Percentiles rank a stretch among this genome's conserved stretches.
phyloP scores from a whole-genome alignment of 2,329 filamentous ascomycete genomes.

The Mycosphaerella sp. region DNA sequence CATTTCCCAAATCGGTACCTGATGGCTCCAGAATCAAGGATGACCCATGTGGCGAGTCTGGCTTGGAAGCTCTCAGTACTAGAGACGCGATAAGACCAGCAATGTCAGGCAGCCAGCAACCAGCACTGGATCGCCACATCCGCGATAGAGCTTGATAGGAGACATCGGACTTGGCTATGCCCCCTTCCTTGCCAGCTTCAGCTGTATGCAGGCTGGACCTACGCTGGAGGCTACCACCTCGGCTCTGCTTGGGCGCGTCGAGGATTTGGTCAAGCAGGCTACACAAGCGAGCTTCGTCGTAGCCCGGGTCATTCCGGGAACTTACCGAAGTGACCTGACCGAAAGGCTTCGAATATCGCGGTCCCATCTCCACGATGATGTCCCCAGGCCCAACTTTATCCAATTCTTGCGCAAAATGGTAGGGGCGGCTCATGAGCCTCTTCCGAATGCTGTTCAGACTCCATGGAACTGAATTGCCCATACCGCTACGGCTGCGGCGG shows the following conservation, averaged over 20 bases:
- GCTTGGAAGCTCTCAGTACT: neutral
- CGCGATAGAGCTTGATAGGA: conserved; percentile 17
- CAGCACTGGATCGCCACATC: conserved; percentile 19
- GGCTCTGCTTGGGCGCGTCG: conserved; percentile 23
- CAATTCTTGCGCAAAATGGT: conserved; percentile 20
- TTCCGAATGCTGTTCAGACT: conserved; percentile 24
- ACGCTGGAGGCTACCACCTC: conserved; percentile 1
- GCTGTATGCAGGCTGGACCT: neutral
- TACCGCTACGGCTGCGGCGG: conserved; percentile 5
- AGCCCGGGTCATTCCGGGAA: conserved; percentile 16
- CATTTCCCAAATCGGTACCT: conserved; percentile 15
- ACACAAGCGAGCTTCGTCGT: conserved; percentile 29
- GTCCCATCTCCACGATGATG: conserved; percentile 15
- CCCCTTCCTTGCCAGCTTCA: neutral
- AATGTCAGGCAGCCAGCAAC: conserved; percentile 20
- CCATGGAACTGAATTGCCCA: conserved; percentile 9
- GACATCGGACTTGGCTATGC: neutral
- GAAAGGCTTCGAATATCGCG: conserved; percentile 11
- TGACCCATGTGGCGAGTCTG: neutral
- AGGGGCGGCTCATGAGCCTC: conserved; percentile 19
- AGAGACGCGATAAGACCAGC: conserved; percentile 17
- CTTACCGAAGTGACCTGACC: conserved; percentile 3
- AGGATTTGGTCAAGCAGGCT: conserved; percentile 30
- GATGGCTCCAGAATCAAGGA: neutral
- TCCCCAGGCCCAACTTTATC: conserved; percentile 16